Base-by-base conservation (phyloP, 108 stramenopile species). In the Skeletonema grethae region DNA sequence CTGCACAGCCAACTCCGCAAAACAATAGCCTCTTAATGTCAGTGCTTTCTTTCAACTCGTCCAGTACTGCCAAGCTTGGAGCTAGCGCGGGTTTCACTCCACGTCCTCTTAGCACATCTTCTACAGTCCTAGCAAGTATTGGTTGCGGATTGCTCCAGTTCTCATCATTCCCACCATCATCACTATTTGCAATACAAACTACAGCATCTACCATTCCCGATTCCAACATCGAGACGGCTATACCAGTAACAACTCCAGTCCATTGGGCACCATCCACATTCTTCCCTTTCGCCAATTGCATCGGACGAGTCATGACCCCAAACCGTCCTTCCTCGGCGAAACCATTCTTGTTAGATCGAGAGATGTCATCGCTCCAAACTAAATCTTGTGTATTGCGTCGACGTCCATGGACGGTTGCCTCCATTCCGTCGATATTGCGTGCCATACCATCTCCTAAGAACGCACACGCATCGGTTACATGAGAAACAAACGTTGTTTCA, bases 1-100 rank as follows among this genome's bases (percentile, higher is more conserved):
- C 92, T 22, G 91, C 79, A 63, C 91, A 92, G 43, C 88, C 91
- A 29, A 92, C 91, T 13, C 91, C 91, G 72, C 91, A 92, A 81
- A 90, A 92, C 15, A 92, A 58, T 25, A 92, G 72, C 39, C 75
- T 86, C 55, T 76, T 76, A 59, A 92, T 87, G 18, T 86, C 75
- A 11, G 69, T 59, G 76, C 86, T 87, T 2, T 73, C 57, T 76
- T 82, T 69, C 16, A 92, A 71, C 39, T 90, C 69, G 69, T 92
- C 91, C 69, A 92, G 70, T 2, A 92, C 86, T 10, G 67, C 73
- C 36, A 92, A 75, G 58, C 87, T 88, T 15, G 91, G 91, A 30
- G 91, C 88, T 50, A 92, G 65, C 0, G 88, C 82, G 20, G 91
- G 88, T 61, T 92, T 92, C n/a, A 92, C 91, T 16, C 91, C 88